Percentiles rank a stretch among this genome's conserved stretches.
Evolutionary conservation across 2,329 filamentous ascomycete species (phyloP).

Genomic region (Penicillium sp.): DNA sequence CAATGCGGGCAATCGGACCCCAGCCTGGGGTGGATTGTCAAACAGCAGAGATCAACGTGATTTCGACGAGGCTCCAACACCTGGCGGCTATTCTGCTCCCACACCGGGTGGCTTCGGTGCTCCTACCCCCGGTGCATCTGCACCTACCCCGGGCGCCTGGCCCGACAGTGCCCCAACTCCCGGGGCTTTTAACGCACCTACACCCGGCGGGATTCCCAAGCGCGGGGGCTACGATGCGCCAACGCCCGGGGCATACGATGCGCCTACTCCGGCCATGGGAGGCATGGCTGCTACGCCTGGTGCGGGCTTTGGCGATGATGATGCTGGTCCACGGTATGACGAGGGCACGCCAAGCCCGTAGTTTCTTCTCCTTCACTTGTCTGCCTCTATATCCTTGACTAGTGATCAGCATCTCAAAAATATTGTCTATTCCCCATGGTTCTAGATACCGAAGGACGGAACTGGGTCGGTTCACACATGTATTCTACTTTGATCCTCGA

Average conservation of each 20-base stretch:
- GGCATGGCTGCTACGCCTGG: slow-evolving; percentile 37
- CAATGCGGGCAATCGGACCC: slow-evolving; percentile 42
- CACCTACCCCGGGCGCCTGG: slow-evolving; percentile 47
- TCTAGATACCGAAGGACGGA: slow-evolving; percentile 15
- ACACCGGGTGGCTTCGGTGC: slow-evolving; percentile 58
- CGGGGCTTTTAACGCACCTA: slow-evolving; percentile 41
- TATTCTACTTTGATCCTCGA: slow-evolving; percentile 18
- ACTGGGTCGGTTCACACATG: slow-evolving; percentile 17
- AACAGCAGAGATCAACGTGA: slow-evolving; percentile 33
- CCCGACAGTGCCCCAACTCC: slow-evolving; percentile 44
- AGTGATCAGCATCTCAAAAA: slow-evolving; percentile 9
- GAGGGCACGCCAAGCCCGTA: slow-evolving; percentile 41
- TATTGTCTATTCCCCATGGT: slow-evolving; percentile 9
- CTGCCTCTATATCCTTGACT: slow-evolving; percentile 9
- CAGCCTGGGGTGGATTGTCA: slow-evolving; percentile 35
- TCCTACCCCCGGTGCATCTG: slow-evolving; percentile 63
- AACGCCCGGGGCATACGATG: slow-evolving; percentile 34
- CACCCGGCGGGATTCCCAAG: slow-evolving; percentile 34
- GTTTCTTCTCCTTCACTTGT: slow-evolving; percentile 6
- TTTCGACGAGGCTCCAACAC: slow-evolving; percentile 69
- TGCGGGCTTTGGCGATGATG: slow-evolving; percentile 35
- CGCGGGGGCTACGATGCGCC: slow-evolving; percentile 22
- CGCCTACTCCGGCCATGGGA: slow-evolving; percentile 46
- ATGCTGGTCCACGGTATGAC: slow-evolving; percentile 41
- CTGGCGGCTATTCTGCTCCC: slow-evolving; percentile 62